Base-by-base conservation (phyloP, 169 alveolate genomes). In the Cryptosporidium viatorum region DNA sequence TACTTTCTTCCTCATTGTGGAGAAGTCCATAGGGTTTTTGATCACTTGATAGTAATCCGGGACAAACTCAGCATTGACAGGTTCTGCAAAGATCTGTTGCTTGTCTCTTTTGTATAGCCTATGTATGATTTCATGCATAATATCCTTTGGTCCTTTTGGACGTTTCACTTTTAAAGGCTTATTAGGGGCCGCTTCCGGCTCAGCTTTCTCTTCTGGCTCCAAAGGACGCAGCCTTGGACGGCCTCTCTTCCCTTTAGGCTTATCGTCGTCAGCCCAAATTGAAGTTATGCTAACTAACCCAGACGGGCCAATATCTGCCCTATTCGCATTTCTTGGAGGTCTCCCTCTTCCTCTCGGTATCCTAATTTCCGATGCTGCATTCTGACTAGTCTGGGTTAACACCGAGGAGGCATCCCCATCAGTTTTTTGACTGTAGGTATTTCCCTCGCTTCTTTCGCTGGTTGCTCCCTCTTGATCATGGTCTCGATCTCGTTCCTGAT, bases 21-120 rank as follows among this genome's bases (percentile, higher is more conserved):
- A 93, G 65, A 97, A 93, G 92, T 97, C 98, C 96, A 97, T 96
- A 4, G 99, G 99, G 37, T 95, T 96, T 68, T 95, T 96, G 50
- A 97, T 96, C 21, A 94, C 94, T 37, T 95, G 95, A 85, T 94
- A 94, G 86, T 97, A 97, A 91, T 97, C 99, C 2, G 97, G 97
- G 0, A 96, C 98, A 55, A 93, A 91, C 45, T 95, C 95, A 29
- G 92, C 91, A 71, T 95, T 94, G 18, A 96, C 99, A 5, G 99
- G 98, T 58, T 96, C 96, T 39, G 94, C 89, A 91, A 97, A 97
- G 70, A 92, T 74, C 52, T 86, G 91, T 43, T 93, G 92, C 74
- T 93, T 93, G 71, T 93, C 96, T 65, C 92, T 91, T 31, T 86
- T 70, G 67, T 91, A 93, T 33, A 94, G 86, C 67, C 93, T 92